These are phyloP conservation scores for Trichoderma sp. DNA, from an alignment of 2,329 filamentous ascomycete genomes.

Conservation along the genomic window DNA sequence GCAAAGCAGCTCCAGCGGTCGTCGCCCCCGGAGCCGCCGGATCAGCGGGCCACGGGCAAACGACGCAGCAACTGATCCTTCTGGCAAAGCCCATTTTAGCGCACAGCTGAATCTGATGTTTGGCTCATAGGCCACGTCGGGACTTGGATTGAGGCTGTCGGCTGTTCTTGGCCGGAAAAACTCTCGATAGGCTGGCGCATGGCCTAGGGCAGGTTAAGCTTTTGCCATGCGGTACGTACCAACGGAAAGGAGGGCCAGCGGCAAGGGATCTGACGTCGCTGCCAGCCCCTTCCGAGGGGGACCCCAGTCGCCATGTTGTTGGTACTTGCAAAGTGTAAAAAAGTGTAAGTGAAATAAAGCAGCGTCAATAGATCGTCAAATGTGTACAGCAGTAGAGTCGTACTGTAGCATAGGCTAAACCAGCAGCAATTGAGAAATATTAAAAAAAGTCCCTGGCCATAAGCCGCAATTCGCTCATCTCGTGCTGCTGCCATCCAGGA, in stretches of 20 bases:
- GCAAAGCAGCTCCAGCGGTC: not conserved
- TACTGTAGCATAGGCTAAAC: not conserved
- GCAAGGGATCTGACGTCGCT: slow-evolving; percentile 19
- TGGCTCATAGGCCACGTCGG: slow-evolving; percentile 12
- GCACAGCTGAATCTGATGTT: slow-evolving; percentile 14
- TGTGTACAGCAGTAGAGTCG: not conserved
- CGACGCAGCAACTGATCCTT: not conserved
- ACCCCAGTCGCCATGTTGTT: not conserved
- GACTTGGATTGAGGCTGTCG: slow-evolving; percentile 19
- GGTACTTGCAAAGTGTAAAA: not conserved
- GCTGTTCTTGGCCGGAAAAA: slow-evolving; percentile 16
- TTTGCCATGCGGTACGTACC: slow-evolving; percentile 7
- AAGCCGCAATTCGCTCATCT: not conserved
- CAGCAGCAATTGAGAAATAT: not conserved
- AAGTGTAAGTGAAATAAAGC: not conserved
- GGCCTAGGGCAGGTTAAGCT: slow-evolving; percentile 16
- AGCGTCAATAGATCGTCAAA: too few relatives aligned
- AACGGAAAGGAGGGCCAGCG: slow-evolving; percentile 7
- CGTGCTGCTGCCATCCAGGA: not conserved
- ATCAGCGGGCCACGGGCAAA: not conserved
- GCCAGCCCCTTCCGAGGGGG: slow-evolving; percentile 5
- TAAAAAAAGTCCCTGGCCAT: not conserved
- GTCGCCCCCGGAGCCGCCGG: slow-evolving; percentile 11
- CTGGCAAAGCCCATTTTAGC: not conserved
- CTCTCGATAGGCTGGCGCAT: not conserved